These are phyloP conservation scores for Populus pruinosa DNA, from an alignment of 345 rosid genomes.

Conservation along the genomic window DNA sequence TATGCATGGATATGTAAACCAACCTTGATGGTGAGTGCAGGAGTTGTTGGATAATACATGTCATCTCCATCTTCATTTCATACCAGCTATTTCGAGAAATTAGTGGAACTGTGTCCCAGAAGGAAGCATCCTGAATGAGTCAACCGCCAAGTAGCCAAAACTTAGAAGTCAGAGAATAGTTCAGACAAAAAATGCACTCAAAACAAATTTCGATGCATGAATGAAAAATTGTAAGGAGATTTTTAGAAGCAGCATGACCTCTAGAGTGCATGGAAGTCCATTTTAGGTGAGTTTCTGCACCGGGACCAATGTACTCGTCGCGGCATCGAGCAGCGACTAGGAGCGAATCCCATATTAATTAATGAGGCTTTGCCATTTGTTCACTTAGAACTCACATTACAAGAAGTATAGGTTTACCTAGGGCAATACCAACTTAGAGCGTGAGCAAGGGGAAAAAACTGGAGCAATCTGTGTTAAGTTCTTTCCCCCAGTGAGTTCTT, in stretches of 20 bases:
- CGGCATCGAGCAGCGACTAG: too few species aligned
- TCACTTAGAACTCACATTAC: background rate
- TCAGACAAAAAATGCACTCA: background rate
- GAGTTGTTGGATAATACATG: conserved; percentile 72
- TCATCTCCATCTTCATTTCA: conserved; percentile 95
- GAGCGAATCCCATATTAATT: background rate
- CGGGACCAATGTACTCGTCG: too few species aligned
- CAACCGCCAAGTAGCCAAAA: conserved; percentile 1
- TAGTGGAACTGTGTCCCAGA: conserved; percentile 97
- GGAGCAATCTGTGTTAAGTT: conserved; percentile 88
- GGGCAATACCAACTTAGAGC: background rate
- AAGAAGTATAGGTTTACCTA: background rate
- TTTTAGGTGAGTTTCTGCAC: too few species aligned
- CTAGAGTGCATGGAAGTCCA: background rate
- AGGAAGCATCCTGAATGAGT: conserved; percentile 70
- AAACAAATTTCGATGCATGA: background rate
- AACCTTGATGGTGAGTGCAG: conserved; percentile 83
- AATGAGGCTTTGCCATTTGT: background rate
- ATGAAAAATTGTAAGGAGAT: background rate
- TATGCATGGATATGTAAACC: background rate
- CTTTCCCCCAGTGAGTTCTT: conserved; percentile 84
- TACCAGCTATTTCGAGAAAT: conserved; percentile 95
- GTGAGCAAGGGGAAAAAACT: conserved; percentile 25
- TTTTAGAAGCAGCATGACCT: background rate
- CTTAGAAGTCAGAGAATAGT: background rate